A percentile compares a stretch with the other conserved stretches of the same genome.
Evolutionary conservation across 305 asterid species (phyloP).

Genomic region (Solanum hybrid): DNA sequence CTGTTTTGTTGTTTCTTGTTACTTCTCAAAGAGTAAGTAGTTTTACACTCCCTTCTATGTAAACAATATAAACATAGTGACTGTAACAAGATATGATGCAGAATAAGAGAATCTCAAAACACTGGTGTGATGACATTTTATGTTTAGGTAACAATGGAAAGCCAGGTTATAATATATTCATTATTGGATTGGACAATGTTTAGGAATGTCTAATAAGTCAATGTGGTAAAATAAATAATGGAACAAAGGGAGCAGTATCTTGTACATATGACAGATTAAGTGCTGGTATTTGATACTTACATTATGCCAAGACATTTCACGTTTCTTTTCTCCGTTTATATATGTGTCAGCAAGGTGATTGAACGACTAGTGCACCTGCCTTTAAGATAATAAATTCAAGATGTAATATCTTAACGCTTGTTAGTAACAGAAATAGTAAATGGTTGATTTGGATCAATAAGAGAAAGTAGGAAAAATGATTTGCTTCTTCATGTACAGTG

Average conservation of each 20-base stretch:
- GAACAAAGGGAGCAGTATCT: not conserved
- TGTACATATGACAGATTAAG: not conserved
- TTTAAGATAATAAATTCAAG: not conserved
- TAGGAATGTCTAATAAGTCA: not conserved
- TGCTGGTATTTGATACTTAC: not conserved
- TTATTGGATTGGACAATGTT: not conserved
- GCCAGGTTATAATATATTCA: not conserved
- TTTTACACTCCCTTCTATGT: not conserved
- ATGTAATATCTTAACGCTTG: not conserved
- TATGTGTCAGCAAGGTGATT: not conserved
- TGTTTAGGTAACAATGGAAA: not conserved
- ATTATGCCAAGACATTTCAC: not conserved
- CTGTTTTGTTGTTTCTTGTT: not conserved
- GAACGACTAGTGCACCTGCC: not conserved
- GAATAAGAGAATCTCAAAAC: not conserved
- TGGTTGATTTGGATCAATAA: not conserved
- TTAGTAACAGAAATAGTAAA: not conserved
- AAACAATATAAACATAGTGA: not conserved
- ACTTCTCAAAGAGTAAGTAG: not conserved
- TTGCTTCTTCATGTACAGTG: slow-evolving; percentile 31
- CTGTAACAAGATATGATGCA: not conserved
- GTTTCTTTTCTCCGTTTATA: not conserved
- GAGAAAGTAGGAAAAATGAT: not conserved
- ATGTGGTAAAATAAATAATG: not conserved
- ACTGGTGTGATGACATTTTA: not conserved